Evolutionary conservation across 768 basidiomycete species (phyloP), one percentile per base, ranked within the genome.

Genomic region (Lactifluus pinguis): DNA sequence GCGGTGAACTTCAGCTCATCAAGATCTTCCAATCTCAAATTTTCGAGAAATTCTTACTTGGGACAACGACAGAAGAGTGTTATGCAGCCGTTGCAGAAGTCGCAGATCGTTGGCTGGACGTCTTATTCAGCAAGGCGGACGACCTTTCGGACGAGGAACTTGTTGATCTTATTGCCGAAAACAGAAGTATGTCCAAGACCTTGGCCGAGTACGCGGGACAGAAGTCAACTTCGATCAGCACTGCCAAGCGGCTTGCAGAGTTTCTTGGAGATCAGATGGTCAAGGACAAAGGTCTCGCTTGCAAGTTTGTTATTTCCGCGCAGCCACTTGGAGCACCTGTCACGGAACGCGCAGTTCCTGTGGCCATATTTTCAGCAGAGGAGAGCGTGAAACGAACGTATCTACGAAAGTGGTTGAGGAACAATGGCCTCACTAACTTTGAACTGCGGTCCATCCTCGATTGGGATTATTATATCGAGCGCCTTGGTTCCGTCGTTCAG

Each of bases 11-110:
- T 41, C 95, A 98, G 70, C 84, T 98, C 68, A 95, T 99, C 85
- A 99, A 99, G 75, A 95, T 94, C 66, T 99, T 99, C 81, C 97
- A 99, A 71, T 91, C 92, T 1, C 92, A 95, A 69, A 90, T 99
- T 68, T 99, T 99, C 72, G 95, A 97, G 74, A 95, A 90, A 69
- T 99, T 98, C 77, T 75, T 99, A 29, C 84, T 98, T 0, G 97
- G 97, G 0, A 79, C 83, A 2, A 98, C 95, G 0, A 92, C 90
- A 3, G 87, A 95, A 70, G 95, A 98, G 68, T 99, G 97, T 72
- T 98, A 99, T 69, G 83, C 85, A 3, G 92, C 88, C 1, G 97
- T 99, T 25, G 95, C 97, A 1, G 78, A 88, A 66, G 84, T 98
- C 42, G 97, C 97, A 6, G 83, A 99, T 70, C 92, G 93, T 65